A percentile compares a stretch with the other conserved stretches of the same genome.
Conservation (phyloP, 108 stramenopile species). For the Cyclotella choctawhatcheeana region DNA sequence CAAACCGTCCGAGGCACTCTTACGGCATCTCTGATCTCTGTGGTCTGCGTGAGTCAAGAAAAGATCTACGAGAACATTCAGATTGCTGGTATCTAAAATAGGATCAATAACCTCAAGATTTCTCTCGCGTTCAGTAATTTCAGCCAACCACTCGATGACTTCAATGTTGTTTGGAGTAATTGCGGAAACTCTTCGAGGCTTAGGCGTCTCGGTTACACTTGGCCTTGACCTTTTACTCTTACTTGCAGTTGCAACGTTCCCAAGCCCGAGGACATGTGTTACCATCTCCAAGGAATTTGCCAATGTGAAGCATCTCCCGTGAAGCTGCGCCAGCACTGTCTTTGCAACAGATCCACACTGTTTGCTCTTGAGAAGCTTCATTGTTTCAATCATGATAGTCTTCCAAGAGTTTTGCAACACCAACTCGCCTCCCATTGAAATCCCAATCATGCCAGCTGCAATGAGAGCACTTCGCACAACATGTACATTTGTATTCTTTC, state of each 20-base stretch:
- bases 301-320: constrained; percentile 57
- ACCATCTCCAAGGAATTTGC: constrained; percentile 52
- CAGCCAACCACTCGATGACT: constrained; percentile 63
- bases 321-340: constrained; percentile 52
- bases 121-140: constrained; percentile 51
- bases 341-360: constrained; percentile 56
- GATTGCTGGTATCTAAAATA: constrained; percentile 40
- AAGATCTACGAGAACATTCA: constrained; percentile 45
- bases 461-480: constrained; percentile 60
- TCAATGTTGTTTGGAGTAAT: constrained; percentile 40
- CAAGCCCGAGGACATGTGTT: constrained; percentile 59
- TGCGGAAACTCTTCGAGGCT: constrained; percentile 29
- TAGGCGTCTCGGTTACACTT: constrained; percentile 20
- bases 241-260: constrained; percentile 32
- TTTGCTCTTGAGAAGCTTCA: constrained; percentile 62
- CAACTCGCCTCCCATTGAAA: constrained; percentile 51
- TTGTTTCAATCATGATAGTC: constrained; percentile 59
- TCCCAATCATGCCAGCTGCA: constrained; percentile 60
- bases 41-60: constrained; percentile 55
- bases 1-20: constrained; percentile 51
- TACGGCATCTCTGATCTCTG: constrained; percentile 59
- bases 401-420: constrained; percentile 53
- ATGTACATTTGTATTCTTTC: constrained; percentile 63
- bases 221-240: constrained; percentile 32
- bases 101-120: constrained; percentile 47